These are phyloP conservation scores for Blastomyces silverae DNA, from an alignment of 2,329 filamentous ascomycete genomes.

Conservation along the genomic window DNA sequence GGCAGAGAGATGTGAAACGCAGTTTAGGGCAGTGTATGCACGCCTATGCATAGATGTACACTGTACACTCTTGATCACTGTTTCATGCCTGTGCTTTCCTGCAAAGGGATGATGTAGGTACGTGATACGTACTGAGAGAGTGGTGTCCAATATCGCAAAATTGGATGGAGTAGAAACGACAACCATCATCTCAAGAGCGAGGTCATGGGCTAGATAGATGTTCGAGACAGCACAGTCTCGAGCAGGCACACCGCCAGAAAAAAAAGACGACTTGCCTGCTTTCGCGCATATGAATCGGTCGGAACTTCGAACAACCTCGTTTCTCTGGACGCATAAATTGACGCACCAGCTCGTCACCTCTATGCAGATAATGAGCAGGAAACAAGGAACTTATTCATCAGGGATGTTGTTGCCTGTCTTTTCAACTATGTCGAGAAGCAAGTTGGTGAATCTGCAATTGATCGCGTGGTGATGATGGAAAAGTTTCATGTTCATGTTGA, in stretches of 20 bases:
- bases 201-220: neutral
- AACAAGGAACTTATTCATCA: neutral
- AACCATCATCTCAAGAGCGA: neutral
- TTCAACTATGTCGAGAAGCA: neutral
- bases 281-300: neutral
- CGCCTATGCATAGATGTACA: neutral
- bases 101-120: neutral
- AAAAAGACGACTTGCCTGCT: neutral
- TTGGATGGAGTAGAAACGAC: neutral
- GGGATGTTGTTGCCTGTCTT: neutral
- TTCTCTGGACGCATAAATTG: neutral
- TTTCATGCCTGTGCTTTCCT: neutral
- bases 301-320: neutral
- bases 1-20: neutral
- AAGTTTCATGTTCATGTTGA: neutral
- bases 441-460: neutral
- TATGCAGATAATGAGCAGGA: neutral
- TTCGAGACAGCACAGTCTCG: too few relatives aligned
- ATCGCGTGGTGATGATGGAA: neutral
- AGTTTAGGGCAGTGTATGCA: neutral
- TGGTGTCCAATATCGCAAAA: neutral
- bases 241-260: neutral
- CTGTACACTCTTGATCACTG: neutral
- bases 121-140: neutral
- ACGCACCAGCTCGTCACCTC: neutral